Base-by-base conservation (phyloP, 176 grass and related monocot genomes). In the Hsuehochloa calcarea region DNA sequence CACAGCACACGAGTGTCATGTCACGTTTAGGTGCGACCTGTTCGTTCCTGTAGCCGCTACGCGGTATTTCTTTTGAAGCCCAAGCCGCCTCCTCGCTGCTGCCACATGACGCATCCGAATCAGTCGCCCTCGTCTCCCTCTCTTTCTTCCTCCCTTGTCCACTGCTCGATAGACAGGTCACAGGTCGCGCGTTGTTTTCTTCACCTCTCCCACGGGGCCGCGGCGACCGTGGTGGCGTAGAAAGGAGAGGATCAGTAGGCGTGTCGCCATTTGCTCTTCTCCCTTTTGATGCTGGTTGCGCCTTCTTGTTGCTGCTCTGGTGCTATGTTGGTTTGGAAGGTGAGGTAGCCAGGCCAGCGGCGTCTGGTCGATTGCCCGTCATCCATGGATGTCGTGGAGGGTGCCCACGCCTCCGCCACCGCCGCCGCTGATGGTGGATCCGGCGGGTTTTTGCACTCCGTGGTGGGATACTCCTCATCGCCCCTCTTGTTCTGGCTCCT, bases 401-500 rank as follows among this genome's bases (percentile, higher is more conserved):
- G 31, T 2, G 66, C 46, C 0, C 47, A 47, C 26, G 65, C 31
- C 5, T 60, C 70, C 0, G 63, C 31, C 5, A 60, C 69, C 0
- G 61, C 50, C 5, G 38, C 69, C 4, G n/a, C 16, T 0, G 82
- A 5, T 1, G 40, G 20, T 2, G 58, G 47, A 8, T 79, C 80
- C 3, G 39, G 66, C 1, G 85, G 89, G 10, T 79, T 87, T 34
- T 8, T 87, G 8, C 80, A 67, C n/a, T 20, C 52, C 75, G 68
- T 87, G 14, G 75, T 84, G 50, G 39, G 74, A 0, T 79, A 50
- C 60, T 80, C 75, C 40, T 25, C 51, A 6, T 80, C 85, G 62
- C 81, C 69, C 0, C 80, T 91, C 19, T 68, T 87, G 62, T 87
- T 87, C 75, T 91, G 89, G 85, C 35, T 91, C 9, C 81, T 91